Evolutionary conservation across 768 basidiomycete genomes (phyloP).

Genomic region (Tremella yokohamensis): DNA sequence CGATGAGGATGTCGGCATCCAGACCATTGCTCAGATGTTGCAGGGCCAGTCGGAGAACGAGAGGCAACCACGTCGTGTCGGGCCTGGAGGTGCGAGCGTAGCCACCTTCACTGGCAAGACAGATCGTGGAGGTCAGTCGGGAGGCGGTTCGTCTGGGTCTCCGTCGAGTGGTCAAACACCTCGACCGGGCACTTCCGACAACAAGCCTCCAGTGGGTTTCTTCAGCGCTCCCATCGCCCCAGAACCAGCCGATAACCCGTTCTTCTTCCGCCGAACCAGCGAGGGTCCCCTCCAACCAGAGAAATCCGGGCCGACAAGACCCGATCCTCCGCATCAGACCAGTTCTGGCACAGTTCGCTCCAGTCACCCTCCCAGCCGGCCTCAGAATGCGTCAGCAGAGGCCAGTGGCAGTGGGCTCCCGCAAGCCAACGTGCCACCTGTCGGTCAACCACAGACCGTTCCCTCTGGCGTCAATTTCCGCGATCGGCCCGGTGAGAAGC

Average conservation of each 20-base stretch:
- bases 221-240: conserved; percentile 15
- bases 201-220: conserved; percentile 9
- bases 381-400: conserved; percentile 28
- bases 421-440: conserved; percentile 24
- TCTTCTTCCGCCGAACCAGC: conserved; percentile 26
- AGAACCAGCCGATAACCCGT: conserved; percentile 14
- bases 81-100: conserved; percentile 6
- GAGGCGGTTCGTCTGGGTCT: background rate
- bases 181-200: too few species aligned
- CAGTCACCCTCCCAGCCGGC: background rate
- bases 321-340: conserved; percentile 4
- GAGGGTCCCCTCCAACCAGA: conserved; percentile 6
- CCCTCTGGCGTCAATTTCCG: conserved; percentile 25
- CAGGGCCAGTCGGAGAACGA: conserved; percentile 7
- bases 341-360: background rate
- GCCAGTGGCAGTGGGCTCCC: conserved; percentile 33
- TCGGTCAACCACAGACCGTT: conserved; percentile 32
- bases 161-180: too few species aligned
- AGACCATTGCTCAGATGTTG: conserved; percentile 29
- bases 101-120: conserved; percentile 20
- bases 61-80: background rate
- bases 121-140: conserved; percentile 11
- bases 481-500: conserved; percentile 23
- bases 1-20: conserved; percentile 21
- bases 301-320: background rate